phyloP scores from a whole-genome alignment of 2,329 filamentous ascomycete species.

The Exophiala xenobiotica region DNA sequence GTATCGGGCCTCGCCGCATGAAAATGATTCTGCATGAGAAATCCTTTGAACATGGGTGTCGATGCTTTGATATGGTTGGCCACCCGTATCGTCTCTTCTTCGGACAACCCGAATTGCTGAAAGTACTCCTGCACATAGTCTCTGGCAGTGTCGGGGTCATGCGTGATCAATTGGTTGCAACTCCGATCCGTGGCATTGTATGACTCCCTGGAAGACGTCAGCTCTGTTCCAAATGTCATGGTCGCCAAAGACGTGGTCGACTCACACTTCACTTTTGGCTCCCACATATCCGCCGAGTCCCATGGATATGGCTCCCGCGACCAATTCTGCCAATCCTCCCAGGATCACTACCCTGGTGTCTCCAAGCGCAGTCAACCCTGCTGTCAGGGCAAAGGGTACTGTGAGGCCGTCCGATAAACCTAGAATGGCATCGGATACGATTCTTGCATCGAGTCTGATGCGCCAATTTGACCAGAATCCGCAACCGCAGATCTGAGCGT shows the following conservation, averaged over 20 bases:
- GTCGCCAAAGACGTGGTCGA: background rate
- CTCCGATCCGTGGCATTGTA: slow-evolving; percentile 21
- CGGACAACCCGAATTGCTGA: slow-evolving; percentile 51
- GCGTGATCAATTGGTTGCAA: slow-evolving; percentile 38
- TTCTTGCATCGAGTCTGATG: slow-evolving; percentile 16
- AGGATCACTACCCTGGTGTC: slow-evolving; percentile 67
- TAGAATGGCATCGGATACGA: slow-evolving; percentile 61
- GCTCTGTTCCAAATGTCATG: too few species aligned
- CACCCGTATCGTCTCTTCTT: slow-evolving; percentile 28
- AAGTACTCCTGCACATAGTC: slow-evolving; percentile 48
- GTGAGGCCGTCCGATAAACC: slow-evolving; percentile 77
- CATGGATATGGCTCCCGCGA: slow-evolving; percentile 75
- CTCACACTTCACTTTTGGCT: slow-evolving; percentile 50
- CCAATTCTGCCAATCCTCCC: slow-evolving; percentile 71
- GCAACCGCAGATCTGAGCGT: slow-evolving; percentile 1
- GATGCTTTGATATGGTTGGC: slow-evolving; percentile 25
- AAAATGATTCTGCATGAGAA: slow-evolving; percentile 26
- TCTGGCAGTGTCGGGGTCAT: slow-evolving; percentile 47
- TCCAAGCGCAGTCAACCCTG: slow-evolving; percentile 63
- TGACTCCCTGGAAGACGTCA: slow-evolving; percentile 22
- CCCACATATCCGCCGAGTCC: slow-evolving; percentile 72
- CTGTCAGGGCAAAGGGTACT: slow-evolving; percentile 75
- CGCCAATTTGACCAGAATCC: slow-evolving; percentile 13
- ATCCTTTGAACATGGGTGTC: slow-evolving; percentile 23
- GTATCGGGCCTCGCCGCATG: slow-evolving; percentile 22